These are phyloP conservation scores for Chlamydomonas asymmetrica DNA, from an alignment of 139 green algal species.

Conservation along the genomic window DNA sequence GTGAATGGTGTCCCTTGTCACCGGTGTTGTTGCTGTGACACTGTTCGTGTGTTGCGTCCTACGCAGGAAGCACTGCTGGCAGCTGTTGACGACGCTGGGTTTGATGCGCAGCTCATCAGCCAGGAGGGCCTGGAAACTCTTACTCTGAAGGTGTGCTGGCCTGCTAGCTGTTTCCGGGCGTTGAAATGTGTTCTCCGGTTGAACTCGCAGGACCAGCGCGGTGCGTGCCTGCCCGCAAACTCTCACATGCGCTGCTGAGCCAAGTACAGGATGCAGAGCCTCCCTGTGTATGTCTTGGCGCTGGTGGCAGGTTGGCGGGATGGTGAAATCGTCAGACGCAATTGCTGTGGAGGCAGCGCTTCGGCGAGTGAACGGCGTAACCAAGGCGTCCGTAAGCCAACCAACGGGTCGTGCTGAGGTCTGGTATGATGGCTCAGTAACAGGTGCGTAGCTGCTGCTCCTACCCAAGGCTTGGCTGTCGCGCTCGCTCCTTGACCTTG, in stretches of 20 bases:
- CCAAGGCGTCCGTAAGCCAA: constrained; percentile 48
- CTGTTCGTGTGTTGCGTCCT: background rate
- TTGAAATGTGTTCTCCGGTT: no score
- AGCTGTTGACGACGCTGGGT: constrained; percentile 79
- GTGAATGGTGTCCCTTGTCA: no score
- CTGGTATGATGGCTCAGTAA: constrained; percentile 50
- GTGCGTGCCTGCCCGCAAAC: no score
- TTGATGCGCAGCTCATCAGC: constrained; percentile 60
- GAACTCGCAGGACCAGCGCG: no score
- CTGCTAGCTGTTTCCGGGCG: no score
- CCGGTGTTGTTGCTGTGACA: no score
- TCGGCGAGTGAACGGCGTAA: constrained; percentile 56
- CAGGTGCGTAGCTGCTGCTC: no score
- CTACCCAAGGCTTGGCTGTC: no score
- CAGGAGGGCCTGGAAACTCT: constrained; percentile 13
- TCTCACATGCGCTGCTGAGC: no score
- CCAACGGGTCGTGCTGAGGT: constrained; percentile 50
- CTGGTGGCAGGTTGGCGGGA: constrained; percentile 56
- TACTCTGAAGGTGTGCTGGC: constrained; percentile 15
- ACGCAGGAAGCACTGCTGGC: constrained; percentile 48
- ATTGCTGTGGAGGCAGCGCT: constrained; percentile 65
- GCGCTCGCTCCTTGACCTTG: no score
- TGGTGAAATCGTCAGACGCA: constrained; percentile 75
- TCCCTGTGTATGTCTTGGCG: background rate
- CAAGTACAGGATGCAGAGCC: no score